Conservation (phyloP, 371 early-diverging fungal species). For the Circinella umbellata region DNA sequence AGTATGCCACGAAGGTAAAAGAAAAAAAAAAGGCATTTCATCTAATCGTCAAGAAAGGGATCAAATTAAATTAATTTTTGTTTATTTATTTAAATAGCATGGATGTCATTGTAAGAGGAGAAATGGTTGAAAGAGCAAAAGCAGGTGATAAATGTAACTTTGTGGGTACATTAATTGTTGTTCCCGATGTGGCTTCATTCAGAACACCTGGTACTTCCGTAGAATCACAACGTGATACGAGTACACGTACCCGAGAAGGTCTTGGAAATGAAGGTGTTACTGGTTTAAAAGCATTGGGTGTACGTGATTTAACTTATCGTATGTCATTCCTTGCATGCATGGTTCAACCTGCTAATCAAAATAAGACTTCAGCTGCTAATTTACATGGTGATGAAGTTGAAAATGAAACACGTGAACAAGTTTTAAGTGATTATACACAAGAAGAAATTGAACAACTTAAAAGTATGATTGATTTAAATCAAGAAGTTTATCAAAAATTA, state of each 20-base stretch:
- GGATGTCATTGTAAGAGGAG: slow-evolving; percentile 97
- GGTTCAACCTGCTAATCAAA: slow-evolving; percentile 69
- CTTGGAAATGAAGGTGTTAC: slow-evolving; percentile 80
- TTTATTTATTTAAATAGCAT: slow-evolving; percentile 55
- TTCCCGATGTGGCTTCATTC: slow-evolving; percentile 93
- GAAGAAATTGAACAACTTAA: slow-evolving; percentile 80
- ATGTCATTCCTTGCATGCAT: slow-evolving; percentile 90
- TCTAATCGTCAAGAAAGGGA: too few species aligned
- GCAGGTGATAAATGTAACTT: slow-evolving; percentile 96
- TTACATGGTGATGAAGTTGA: slow-evolving; percentile 63
- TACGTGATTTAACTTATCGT: slow-evolving; percentile 91
- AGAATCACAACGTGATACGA: slow-evolving; percentile 70
- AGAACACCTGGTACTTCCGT: slow-evolving; percentile 68
- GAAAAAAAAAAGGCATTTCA: not conserved
- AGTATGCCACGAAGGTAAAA: slow-evolving; percentile 93
- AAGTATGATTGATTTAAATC: slow-evolving; percentile 68
- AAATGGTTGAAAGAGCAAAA: slow-evolving; percentile 95
- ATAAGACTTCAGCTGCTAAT: slow-evolving; percentile 46
- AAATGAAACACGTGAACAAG: slow-evolving; percentile 64
- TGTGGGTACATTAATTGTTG: slow-evolving; percentile 94
- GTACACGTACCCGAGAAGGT: slow-evolving; percentile 63
- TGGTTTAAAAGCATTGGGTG: slow-evolving; percentile 90
- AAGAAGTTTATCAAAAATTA: slow-evolving; percentile 73
- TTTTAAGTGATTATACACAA: slow-evolving; percentile 66
- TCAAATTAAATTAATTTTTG: too few species aligned